These are phyloP conservation scores for Chytridium lagenaria DNA, from an alignment of 371 early-diverging fungal genomes.

Conservation along the genomic window DNA sequence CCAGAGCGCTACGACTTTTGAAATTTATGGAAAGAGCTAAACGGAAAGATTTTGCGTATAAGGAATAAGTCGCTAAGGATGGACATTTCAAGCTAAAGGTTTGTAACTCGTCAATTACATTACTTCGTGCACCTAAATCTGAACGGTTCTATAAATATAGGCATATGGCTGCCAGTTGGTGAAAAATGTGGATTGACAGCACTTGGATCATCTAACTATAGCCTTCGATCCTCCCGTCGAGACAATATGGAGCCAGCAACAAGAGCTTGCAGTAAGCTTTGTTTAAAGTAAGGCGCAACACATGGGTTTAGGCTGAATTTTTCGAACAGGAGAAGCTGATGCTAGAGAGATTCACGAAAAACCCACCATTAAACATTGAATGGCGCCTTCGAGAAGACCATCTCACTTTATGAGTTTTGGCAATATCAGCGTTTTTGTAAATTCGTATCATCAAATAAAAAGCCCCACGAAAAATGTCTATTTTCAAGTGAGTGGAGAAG, in stretches of 20 bases:
- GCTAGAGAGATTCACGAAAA: not conserved
- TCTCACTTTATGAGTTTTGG: not conserved
- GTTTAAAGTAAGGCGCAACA: conserved; percentile 62
- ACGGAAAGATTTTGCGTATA: conserved; percentile 57
- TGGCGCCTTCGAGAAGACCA: not conserved
- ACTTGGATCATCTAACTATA: conserved; percentile 94
- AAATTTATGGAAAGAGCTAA: conserved; percentile 23
- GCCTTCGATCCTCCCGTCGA: conserved; percentile 83
- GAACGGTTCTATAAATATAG: no score
- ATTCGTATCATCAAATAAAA: no score
- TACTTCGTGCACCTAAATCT: conserved; percentile 8
- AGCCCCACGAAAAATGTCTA: conserved; percentile 2
- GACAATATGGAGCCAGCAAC: conserved; percentile 89
- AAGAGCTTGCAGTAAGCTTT: conserved; percentile 66
- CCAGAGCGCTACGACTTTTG: conserved; percentile 72
- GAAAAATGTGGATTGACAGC: conserved; percentile 67
- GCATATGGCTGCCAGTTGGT: conserved; percentile 36
- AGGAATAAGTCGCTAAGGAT: conserved; percentile 78
- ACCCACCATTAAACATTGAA: not conserved
- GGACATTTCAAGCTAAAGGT: conserved; percentile 95
- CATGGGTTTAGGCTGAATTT: conserved; percentile 54
- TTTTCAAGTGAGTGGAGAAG: conserved; percentile 15
- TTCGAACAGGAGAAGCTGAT: not conserved
- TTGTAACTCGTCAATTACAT: not conserved
- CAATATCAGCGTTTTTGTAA: no score